Conservation (phyloP, 306 rosid genomes). For the Ammopiptanthus mongolicus region DNA sequence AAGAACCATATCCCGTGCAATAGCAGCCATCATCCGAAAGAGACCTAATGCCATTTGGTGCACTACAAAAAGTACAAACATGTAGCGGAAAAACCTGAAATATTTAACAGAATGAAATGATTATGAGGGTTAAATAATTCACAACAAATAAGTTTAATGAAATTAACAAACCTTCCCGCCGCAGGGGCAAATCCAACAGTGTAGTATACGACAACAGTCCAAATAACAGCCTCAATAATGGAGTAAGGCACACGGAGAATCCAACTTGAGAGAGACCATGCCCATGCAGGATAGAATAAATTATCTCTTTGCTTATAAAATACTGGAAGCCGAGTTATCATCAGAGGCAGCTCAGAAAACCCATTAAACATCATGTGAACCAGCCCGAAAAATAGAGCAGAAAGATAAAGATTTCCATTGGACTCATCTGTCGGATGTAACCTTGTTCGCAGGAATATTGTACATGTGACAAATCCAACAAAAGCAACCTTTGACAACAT, state of each 20-base stretch:
- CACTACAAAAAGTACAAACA: constrained; percentile 59
- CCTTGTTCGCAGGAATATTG: constrained; percentile 60
- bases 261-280: constrained; percentile 77
- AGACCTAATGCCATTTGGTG: constrained; percentile 97
- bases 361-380: constrained; percentile 95
- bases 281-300: constrained; percentile 83
- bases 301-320: constrained; percentile 90
- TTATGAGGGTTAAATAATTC: neutral
- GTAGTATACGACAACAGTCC: constrained; percentile 78
- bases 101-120: constrained; percentile 15
- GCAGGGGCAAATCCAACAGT: constrained; percentile 82
- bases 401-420: constrained; percentile 63
- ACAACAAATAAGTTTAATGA: neutral
- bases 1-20: constrained; percentile 77
- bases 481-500: constrained; percentile 60
- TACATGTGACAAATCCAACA: constrained; percentile 75
- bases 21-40: constrained; percentile 74
- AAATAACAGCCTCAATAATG: constrained; percentile 64
- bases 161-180: constrained; percentile 52
- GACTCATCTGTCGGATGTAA: constrained; percentile 59
- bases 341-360: constrained; percentile 73
- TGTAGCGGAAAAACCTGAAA: constrained; percentile 87
- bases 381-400: constrained; percentile 79
- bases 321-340: constrained; percentile 77
- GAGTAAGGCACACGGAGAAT: constrained; percentile 80